Evolutionary conservation across 1,284 basidiomycete species (phyloP), one percentile per base, ranked within the genome.

Genomic region (Malassezia japonica): DNA sequence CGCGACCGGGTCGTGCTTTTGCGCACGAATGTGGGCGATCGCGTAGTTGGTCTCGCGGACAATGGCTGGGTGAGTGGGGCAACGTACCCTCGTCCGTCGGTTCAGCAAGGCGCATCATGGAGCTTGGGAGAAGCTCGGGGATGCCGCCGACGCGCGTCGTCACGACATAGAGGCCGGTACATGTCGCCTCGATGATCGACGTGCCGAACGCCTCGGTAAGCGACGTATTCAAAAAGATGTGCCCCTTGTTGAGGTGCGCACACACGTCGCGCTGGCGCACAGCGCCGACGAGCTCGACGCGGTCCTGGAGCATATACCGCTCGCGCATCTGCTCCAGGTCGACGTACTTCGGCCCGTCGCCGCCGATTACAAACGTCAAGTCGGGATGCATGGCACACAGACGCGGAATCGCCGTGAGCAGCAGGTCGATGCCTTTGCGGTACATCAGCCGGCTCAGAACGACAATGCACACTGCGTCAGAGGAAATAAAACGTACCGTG

Each of bases 181-280:
- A 91, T 0, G 94, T 94, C 0, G 94, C 94, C 77, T 99, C 94
- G 41, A 98, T 80, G 60, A 94, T 89, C 7, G 86, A 85, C 58
- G 92, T 98, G 0, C 94, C 92, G 65, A 99, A 99, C 0, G 94
- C 82, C 73, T 99, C 92, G 0, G 92, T 99, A 18, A 99, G 79
- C 0, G 87, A 91, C 0, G 92, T 92, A 71, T 92, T 94, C 76
- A 98, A 79, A 75, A 87, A 96, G 57, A 99, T 91, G 8, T 87
- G 79, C 0, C 91, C 90, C 41, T 82, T 80, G 7, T 79, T 77
- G 18, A 98, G 79, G 20, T 95, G 82, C 86, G 81, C 79, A 40
- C 81, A 80, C 16, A 95, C 94, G 50, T 92, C 84, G 23, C 80
- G 80, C 50, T 85, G 87, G 9, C 79, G 78, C 4, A 98, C 80